Evolutionary conservation across 2,329 filamentous ascomycete genomes (phyloP), one percentile per base, ranked within the genome.

Genomic region (Penicillium sp.): DNA sequence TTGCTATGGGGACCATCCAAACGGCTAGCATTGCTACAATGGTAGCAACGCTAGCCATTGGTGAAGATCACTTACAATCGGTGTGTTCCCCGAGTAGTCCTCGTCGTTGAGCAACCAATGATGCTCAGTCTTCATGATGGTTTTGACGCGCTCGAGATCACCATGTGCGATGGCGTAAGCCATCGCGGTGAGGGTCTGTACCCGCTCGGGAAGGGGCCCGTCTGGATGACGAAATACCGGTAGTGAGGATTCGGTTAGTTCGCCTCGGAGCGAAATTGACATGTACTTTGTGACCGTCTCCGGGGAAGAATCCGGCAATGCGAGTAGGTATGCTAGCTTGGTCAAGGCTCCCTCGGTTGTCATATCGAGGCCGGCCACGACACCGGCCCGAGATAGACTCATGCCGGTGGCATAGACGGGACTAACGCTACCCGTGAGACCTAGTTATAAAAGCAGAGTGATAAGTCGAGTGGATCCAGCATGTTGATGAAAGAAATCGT

Each of bases 291-390:
- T 81, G 24, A 96, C 86, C 19, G 90, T 87, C 49, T 82, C 78
- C 7, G 83, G 80, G 0, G 83, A 81, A n/a, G 89, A 78, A 28
- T 79, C 81, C 1, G 88, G 86, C 4, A 85, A 73, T 4, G 90
- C 89, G 16, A 96, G 82, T 3, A 96, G 83, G 71, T 95, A 96
- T 1, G 91, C 90, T 24, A 97, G 82, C 74, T 97, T 97, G 18
- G 92, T 94, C 62, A 96, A 83, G 5, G 92, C 92, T 2, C 91
- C 92, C 76, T 97, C 92, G 19, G 89, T 89, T 0, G 92, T 97
- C 75, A 96, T 82, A 67, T 96, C 92, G 62, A 92, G 85, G 5
- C 92, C 92, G 61, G 94, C 92, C 28, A 96, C 90, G 45, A 97
- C 91, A 29, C 92, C 92, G 2, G 90, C 90, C 51, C 87, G 83